Percentiles rank a stretch among this genome's conserved stretches.
phyloP scores from a whole-genome alignment of 2,329 filamentous ascomycete genomes.

The Biscogniauxia sp. region DNA sequence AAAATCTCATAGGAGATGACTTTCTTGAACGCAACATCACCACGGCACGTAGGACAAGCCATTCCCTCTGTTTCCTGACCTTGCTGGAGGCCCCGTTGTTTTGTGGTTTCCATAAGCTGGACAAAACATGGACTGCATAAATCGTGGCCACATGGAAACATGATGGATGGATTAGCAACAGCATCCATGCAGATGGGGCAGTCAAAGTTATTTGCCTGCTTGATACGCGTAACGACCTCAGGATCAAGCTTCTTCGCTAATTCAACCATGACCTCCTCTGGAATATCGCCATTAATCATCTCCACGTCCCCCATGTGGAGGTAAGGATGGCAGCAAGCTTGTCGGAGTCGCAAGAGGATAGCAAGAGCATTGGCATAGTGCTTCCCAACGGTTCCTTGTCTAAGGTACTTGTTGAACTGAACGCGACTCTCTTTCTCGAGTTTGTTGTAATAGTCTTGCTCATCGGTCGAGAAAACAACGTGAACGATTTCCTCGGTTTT shows the following conservation, averaged over 20 bases:
- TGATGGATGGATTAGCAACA: conserved; percentile 70
- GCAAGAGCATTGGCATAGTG: conserved; percentile 79
- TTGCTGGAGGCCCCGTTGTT: conserved; percentile 51
- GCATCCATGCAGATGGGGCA: conserved; percentile 82
- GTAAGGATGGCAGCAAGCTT: conserved; percentile 77
- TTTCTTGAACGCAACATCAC: conserved; percentile 61
- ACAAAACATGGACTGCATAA: conserved; percentile 76
- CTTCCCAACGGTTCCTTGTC: conserved; percentile 48
- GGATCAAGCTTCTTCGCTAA: conserved; percentile 56
- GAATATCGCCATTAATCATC: conserved; percentile 43
- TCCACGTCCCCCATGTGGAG: conserved; percentile 52
- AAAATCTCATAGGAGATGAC: conserved; percentile 75
- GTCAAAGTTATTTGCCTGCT: conserved; percentile 59
- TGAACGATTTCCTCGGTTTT: conserved; percentile 62
- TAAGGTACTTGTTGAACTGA: conserved; percentile 20
- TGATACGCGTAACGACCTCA: conserved; percentile 67
- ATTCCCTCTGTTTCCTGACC: conserved; percentile 57
- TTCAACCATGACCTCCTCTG: conserved; percentile 38
- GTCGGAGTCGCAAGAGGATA: conserved; percentile 73
- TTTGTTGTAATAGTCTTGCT: conserved; percentile 61
- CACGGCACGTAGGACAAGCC: conserved; percentile 76
- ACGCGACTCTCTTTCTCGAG: conserved; percentile 41
- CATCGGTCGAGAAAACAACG: conserved; percentile 65
- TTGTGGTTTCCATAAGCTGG: conserved; percentile 61
- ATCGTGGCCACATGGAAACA: conserved; percentile 80